A percentile compares a stretch with the other conserved stretches of the same genome.
Conservation (phyloP, 2,329 filamentous ascomycete genomes). For the Cadophora gregata region DNA sequence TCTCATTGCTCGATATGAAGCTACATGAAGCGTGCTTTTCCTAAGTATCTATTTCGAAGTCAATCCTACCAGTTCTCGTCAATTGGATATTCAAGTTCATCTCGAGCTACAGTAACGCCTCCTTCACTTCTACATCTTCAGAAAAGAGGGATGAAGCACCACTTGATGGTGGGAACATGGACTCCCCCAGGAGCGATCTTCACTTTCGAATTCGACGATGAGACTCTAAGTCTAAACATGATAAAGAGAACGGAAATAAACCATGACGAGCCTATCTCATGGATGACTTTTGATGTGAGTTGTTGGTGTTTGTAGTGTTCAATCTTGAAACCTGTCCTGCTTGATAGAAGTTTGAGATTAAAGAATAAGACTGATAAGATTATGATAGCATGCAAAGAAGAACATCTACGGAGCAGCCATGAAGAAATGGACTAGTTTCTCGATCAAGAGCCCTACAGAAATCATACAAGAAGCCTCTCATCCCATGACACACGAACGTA, state of each 20-base stretch:
- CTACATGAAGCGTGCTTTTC: not conserved
- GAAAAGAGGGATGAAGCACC: slow-evolving; percentile 70
- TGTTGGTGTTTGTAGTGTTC: slow-evolving; percentile 26
- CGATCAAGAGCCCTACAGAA: slow-evolving; percentile 75
- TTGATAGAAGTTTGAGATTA: no score
- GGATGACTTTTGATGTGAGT: slow-evolving; percentile 88
- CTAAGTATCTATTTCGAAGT: not conserved
- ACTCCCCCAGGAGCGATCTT: slow-evolving; percentile 89
- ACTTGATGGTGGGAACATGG: slow-evolving; percentile 93
- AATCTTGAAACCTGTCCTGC: no score
- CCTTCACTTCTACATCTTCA: not conserved
- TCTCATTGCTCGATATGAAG: not conserved
- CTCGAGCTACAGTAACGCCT: not conserved
- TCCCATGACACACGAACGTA: slow-evolving; percentile 78
- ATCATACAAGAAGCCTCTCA: slow-evolving; percentile 79
- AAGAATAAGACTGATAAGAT: slow-evolving; percentile 13
- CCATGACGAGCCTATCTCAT: slow-evolving; percentile 85
- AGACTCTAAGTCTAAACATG: slow-evolving; percentile 73
- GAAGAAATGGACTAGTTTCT: slow-evolving; percentile 91
- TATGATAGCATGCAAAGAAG: slow-evolving; percentile 74
- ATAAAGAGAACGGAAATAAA: slow-evolving; percentile 84
- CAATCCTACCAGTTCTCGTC: not conserved
- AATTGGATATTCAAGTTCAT: not conserved
- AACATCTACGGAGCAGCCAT: slow-evolving; percentile 88
- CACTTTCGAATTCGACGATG: slow-evolving; percentile 86